Evolutionary conservation across 805 yeast genomes (phyloP).

Genomic region (Henningerozyma blattae): DNA sequence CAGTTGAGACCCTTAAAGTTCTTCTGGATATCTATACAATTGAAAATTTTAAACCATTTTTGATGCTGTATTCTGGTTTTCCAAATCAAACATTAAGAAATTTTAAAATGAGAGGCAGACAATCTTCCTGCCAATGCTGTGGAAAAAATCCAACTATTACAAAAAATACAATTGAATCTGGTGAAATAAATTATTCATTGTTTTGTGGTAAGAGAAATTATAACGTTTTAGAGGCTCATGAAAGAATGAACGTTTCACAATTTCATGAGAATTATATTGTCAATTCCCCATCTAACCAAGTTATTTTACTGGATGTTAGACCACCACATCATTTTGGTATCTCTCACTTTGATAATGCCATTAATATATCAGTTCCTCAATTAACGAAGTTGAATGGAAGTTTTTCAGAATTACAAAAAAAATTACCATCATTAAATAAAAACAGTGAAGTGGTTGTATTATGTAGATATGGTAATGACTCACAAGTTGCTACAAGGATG

Average conservation of each 20-base stretch:
- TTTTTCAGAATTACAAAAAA: slow-evolving; percentile 9
- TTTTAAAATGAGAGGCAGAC: slow-evolving; percentile 69
- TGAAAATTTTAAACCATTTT: slow-evolving; percentile 52
- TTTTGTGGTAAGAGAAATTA: slow-evolving; percentile 61
- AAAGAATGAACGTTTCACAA: slow-evolving; percentile 34
- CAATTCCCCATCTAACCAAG: slow-evolving; percentile 1
- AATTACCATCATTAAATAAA: slow-evolving; percentile 15
- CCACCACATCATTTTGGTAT: slow-evolving; percentile 67
- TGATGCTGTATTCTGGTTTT: slow-evolving; percentile 56
- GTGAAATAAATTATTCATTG: slow-evolving; percentile 46
- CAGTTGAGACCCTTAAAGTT: slow-evolving; percentile 73
- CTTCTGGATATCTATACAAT: slow-evolving; percentile 41
- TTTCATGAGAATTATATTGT: slow-evolving; percentile 22
- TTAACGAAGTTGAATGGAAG: slow-evolving; percentile 25
- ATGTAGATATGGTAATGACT: slow-evolving; percentile 87
- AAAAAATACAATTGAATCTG: slow-evolving; percentile 31
- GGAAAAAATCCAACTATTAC: slow-evolving; percentile 43
- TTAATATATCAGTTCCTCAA: slow-evolving; percentile 51
- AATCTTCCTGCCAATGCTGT: slow-evolving; percentile 51
- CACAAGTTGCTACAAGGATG: slow-evolving; percentile 58
- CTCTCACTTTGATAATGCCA: slow-evolving; percentile 43
- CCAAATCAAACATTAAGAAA: slow-evolving; percentile 54
- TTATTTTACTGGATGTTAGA: slow-evolving; percentile 60
- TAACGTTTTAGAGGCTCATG: slow-evolving; percentile 31
- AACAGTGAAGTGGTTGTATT: slow-evolving; percentile 40